Evolutionary conservation across 2,329 filamentous ascomycete species (phyloP).

Genomic region (Cladorrhinum sp.): DNA sequence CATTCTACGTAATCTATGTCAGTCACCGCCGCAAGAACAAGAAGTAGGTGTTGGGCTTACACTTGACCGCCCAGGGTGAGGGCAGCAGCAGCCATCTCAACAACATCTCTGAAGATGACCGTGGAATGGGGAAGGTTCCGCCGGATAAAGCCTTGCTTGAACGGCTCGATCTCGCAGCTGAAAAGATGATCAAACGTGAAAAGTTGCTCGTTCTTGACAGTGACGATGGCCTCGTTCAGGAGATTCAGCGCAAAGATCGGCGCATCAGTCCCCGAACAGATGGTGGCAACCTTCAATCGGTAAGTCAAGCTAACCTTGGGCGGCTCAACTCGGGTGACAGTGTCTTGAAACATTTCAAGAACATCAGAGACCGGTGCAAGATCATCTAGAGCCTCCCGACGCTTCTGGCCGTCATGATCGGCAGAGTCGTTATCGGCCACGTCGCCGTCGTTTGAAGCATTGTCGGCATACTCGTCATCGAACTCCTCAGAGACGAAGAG

Average conservation of each 20-base stretch:
- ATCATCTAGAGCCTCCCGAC: too few species aligned
- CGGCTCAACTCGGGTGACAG: conserved; percentile 21
- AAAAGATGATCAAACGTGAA: conserved; percentile 55
- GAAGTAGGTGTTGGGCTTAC: conserved; percentile 38
- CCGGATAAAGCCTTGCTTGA: conserved; percentile 63
- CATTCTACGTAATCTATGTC: conserved; percentile 40
- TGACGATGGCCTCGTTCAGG: conserved; percentile 45
- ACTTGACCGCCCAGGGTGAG: conserved; percentile 35
- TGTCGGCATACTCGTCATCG: too few species aligned
- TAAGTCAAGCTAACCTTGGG: neutral
- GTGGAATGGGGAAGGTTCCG: conserved; percentile 51
- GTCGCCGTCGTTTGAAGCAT: too few species aligned
- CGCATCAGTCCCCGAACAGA: conserved; percentile 77
- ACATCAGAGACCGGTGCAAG: conserved; percentile 28
- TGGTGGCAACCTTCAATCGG: conserved; percentile 55
- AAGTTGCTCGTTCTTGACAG: conserved; percentile 29
- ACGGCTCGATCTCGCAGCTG: conserved; percentile 61
- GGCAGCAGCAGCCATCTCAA: conserved; percentile 46
- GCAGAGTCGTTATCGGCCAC: too few species aligned
- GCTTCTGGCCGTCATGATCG: too few species aligned
- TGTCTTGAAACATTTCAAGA: conserved; percentile 32
- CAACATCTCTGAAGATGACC: conserved; percentile 57
- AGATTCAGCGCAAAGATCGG: conserved; percentile 65
- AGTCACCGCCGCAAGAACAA: conserved; percentile 36
- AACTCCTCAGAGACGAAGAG: too few species aligned